Evolutionary conservation across 2,329 filamentous ascomycete genomes (phyloP).

Genomic region (Colletotrichum navitas): DNA sequence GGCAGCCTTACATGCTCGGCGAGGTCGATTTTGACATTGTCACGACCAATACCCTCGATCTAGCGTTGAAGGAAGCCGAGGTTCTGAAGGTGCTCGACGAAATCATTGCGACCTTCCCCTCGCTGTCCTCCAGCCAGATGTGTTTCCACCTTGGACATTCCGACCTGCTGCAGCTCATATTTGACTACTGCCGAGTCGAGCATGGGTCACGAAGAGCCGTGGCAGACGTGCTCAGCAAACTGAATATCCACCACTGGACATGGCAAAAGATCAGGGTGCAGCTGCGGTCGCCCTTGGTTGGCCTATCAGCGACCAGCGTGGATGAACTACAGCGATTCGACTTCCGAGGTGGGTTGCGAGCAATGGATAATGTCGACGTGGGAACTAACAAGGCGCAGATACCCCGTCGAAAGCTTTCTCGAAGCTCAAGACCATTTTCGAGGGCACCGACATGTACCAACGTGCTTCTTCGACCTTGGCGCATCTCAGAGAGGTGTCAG

Average conservation of each 20-base stretch:
- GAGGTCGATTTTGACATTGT: slow-evolving; percentile 98
- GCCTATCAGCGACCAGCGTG: slow-evolving; percentile 88
- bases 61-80: slow-evolving; percentile 92
- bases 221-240: slow-evolving; percentile 86
- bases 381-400: slow-evolving; percentile 52
- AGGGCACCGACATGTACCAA: slow-evolving; percentile 76
- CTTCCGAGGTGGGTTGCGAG: slow-evolving; percentile 74
- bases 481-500: slow-evolving; percentile 82
- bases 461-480: slow-evolving; percentile 81
- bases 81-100: slow-evolving; percentile 95
- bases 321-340: slow-evolving; percentile 93
- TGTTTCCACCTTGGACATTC: slow-evolving; percentile 94
- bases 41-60: slow-evolving; percentile 83
- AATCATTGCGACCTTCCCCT: slow-evolving; percentile 84
- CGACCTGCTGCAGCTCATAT: slow-evolving; percentile 86
- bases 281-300: slow-evolving; percentile 83
- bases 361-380: too few relatives aligned
- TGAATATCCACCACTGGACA: slow-evolving; percentile 84
- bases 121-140: slow-evolving; percentile 78
- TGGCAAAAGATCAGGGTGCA: slow-evolving; percentile 89
- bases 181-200: slow-evolving; percentile 88
- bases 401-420: slow-evolving; percentile 69
- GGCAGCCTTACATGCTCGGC: slow-evolving; percentile 84
- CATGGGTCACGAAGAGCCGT: slow-evolving; percentile 75
- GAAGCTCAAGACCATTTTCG: slow-evolving; percentile 70